These are phyloP conservation scores for Telopea speciosissima DNA, from an alignment of 177 flowering plant species.

Conservation along the genomic window DNA sequence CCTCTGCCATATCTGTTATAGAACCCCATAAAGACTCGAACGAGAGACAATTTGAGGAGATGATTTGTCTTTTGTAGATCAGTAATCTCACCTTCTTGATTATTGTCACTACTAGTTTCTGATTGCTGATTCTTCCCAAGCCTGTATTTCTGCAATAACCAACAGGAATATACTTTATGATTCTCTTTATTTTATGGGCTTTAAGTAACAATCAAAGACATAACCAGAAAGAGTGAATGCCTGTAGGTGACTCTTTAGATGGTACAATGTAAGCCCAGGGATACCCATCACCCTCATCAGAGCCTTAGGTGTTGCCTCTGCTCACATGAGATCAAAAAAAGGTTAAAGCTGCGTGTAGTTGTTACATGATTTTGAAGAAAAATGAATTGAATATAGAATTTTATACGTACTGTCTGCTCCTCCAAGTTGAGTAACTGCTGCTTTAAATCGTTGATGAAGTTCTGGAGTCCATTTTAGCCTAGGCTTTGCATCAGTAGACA, in stretches of 20 bases:
- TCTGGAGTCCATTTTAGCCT: slow-evolving; percentile 91
- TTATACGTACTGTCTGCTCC: slow-evolving; percentile 53
- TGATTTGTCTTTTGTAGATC: not conserved
- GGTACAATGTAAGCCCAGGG: slow-evolving; percentile 53
- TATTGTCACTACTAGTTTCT: slow-evolving; percentile 32
- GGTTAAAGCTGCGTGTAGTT: not conserved
- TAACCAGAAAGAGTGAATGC: not conserved
- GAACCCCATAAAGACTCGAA: slow-evolving; percentile 7
- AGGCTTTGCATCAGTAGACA: slow-evolving; percentile 89
- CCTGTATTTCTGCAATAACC: not conserved
- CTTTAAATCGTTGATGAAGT: slow-evolving; percentile 74
- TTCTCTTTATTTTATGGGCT: not conserved
- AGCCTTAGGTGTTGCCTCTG: slow-evolving; percentile 92
- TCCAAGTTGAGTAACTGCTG: slow-evolving; percentile 64
- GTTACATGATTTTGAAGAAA: not conserved
- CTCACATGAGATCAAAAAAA: slow-evolving; percentile 12
- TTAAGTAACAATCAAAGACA: not conserved
- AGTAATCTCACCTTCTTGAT: slow-evolving; percentile 45
- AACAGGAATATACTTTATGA: not conserved
- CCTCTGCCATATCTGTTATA: slow-evolving; percentile 4
- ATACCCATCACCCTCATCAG: slow-evolving; percentile 81
- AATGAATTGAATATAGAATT: not conserved
- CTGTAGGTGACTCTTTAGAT: not conserved
- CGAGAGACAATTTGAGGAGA: slow-evolving; percentile 4
- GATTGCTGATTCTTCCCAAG: slow-evolving; percentile 51